phyloP scores from a whole-genome alignment of 2,329 filamentous ascomycete species.

The Dothideomycetes sp. region DNA sequence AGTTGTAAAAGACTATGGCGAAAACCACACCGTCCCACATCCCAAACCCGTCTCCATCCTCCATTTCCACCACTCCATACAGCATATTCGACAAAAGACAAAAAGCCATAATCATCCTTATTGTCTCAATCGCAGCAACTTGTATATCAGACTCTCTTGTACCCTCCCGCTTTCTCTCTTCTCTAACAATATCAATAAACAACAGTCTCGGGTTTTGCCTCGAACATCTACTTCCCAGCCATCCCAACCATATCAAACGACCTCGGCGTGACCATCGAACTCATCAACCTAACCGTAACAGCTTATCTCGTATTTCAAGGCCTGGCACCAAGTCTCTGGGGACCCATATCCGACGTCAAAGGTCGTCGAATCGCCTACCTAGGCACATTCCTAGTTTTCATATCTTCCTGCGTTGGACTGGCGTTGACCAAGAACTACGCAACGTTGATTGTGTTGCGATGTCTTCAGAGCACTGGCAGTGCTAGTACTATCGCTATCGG shows the following conservation, averaged over 20 bases:
- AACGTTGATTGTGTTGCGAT: conserved; percentile 32
- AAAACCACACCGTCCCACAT: too few relatives aligned
- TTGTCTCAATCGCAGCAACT: conserved; percentile 24
- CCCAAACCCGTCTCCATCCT: too few relatives aligned
- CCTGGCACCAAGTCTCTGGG: conserved; percentile 35
- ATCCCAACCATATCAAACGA: conserved; percentile 34
- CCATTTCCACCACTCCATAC: too few relatives aligned
- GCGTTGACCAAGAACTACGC: conserved; percentile 31
- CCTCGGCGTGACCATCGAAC: conserved; percentile 28
- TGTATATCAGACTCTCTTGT: too few relatives aligned
- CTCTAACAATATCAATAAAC: too few relatives aligned
- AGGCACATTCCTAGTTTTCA: conserved; percentile 32
- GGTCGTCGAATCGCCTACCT: conserved; percentile 34
- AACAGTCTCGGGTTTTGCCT: conserved; percentile 34
- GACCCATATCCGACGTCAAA: conserved; percentile 31
- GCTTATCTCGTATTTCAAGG: conserved; percentile 39
- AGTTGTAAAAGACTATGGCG: too few relatives aligned
- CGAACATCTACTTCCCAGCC: conserved; percentile 40
- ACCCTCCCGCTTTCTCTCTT: not conserved
- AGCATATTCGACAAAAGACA: conserved; percentile 29
- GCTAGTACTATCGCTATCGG: conserved; percentile 37
- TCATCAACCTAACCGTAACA: conserved; percentile 37
- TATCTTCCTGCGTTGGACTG: conserved; percentile 34
- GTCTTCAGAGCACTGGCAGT: conserved; percentile 36
- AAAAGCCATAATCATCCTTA: not conserved